These are phyloP conservation scores for Kalmanozyma brasiliensis DNA, from an alignment of 1,284 basidiomycete species.

Conservation along the genomic window DNA sequence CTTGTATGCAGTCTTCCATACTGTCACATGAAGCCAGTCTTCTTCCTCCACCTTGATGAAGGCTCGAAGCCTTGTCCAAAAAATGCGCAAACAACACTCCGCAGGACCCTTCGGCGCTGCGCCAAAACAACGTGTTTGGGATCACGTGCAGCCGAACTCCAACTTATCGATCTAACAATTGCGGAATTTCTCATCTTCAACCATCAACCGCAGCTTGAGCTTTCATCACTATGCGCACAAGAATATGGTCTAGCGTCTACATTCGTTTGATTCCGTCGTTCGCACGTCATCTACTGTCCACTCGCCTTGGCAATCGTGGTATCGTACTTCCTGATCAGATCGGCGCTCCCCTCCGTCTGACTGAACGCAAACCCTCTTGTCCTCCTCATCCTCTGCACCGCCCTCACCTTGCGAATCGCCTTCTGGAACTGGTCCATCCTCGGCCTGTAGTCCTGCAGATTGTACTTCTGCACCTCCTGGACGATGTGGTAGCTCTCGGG, in stretches of 20 bases:
- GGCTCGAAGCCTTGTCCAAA: too few species aligned
- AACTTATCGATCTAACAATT: slow-evolving; percentile 7
- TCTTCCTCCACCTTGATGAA: too few species aligned
- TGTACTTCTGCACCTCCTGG: slow-evolving; percentile 91
- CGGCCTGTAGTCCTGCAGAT: slow-evolving; percentile 95
- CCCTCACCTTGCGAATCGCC: slow-evolving; percentile 65
- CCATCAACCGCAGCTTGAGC: too few species aligned
- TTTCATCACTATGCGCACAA: background rate
- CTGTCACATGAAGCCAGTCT: too few species aligned
- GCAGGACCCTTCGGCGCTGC: background rate
- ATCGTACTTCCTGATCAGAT: slow-evolving; percentile 66
- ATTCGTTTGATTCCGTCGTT: background rate
- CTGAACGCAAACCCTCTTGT: slow-evolving; percentile 66
- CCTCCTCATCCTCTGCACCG: slow-evolving; percentile 64
- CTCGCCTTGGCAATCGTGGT: slow-evolving; percentile 57
- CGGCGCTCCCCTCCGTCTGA: slow-evolving; percentile 64
- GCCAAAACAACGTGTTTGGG: slow-evolving; percentile 14
- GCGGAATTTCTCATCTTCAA: background rate
- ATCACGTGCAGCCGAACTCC: slow-evolving; percentile 9
- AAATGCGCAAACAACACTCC: slow-evolving; percentile 3
- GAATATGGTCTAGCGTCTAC: too few species aligned
- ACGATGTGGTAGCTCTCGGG: slow-evolving; percentile 95
- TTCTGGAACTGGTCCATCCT: slow-evolving; percentile 86
- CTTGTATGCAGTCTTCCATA: too few species aligned
- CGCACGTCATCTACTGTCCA: slow-evolving; percentile 22